Conservation (phyloP, 192 early-diverging fungal species). For the Coemansia sp. region DNA sequence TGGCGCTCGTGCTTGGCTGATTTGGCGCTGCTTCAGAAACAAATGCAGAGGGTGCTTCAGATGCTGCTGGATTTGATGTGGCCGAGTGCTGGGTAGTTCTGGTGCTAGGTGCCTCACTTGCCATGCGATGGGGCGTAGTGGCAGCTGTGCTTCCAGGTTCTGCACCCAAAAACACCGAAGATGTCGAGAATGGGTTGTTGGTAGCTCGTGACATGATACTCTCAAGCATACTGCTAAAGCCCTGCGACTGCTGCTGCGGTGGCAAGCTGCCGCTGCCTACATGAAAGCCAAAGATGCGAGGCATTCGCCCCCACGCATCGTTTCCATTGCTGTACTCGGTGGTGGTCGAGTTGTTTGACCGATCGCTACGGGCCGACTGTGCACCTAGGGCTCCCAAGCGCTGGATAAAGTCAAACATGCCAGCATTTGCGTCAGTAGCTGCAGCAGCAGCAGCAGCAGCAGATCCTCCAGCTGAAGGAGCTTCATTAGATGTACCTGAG, state of each 20-base stretch:
- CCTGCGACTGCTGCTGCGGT: background rate
- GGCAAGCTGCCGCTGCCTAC: constrained; percentile 1
- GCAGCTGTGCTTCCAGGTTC: constrained; percentile 28
- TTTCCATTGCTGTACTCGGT: constrained; percentile 38
- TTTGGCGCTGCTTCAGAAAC: background rate
- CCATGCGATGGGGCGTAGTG: constrained; percentile 10
- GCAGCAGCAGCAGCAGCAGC: too few species aligned
- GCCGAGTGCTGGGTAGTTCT: background rate
- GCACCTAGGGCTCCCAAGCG: constrained; percentile 14
- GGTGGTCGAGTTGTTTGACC: constrained; percentile 33
- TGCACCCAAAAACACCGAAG: constrained; percentile 23
- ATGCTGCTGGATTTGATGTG: too few species aligned
- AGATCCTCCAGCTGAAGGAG: background rate
- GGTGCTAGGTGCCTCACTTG: constrained; percentile 18
- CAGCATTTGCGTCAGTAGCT: background rate
- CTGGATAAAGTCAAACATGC: constrained; percentile 14
- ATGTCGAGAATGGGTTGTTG: constrained; percentile 29
- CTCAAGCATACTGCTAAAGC: background rate
- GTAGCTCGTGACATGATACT: constrained; percentile 7
- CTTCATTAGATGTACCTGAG: background rate
- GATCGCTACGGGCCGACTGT: constrained; percentile 33
- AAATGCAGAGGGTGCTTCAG: too few species aligned
- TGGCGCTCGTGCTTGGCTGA: background rate
- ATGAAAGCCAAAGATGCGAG: constrained; percentile 4
- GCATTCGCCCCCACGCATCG: background rate